Percentiles rank a stretch among this genome's conserved stretches.
Evolutionary conservation across 176 grass and related monocot genomes (phyloP).

Genomic region (Paspalum notatum): DNA sequence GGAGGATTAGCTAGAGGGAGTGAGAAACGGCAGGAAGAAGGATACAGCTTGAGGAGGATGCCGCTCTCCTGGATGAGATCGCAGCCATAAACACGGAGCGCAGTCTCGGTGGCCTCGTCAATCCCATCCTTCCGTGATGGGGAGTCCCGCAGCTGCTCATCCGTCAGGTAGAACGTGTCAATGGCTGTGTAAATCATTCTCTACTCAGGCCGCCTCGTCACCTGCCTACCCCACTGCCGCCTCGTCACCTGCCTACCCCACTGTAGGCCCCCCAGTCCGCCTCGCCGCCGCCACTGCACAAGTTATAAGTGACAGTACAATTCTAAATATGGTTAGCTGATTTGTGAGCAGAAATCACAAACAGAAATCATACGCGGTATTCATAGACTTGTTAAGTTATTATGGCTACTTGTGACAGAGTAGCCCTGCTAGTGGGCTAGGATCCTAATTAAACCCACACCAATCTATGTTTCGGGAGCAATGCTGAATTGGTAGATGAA

Average conservation of each 20-base stretch:
- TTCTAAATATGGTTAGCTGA: too few species aligned
- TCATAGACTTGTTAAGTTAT: too few species aligned
- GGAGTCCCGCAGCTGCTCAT: slow-evolving; percentile 74
- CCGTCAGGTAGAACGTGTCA: slow-evolving; percentile 91
- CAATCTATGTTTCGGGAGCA: too few species aligned
- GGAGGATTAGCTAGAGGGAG: not conserved
- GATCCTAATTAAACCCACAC: too few species aligned
- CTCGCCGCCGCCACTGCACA: not conserved
- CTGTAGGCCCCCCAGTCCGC: too few species aligned
- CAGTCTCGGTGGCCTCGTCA: slow-evolving; percentile 73
- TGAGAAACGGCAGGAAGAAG: slow-evolving; percentile 4
- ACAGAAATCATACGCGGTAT: too few species aligned
- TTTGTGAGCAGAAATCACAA: too few species aligned
- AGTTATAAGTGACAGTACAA: too few species aligned
- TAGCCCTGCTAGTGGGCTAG: too few species aligned
- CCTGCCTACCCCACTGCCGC: not conserved
- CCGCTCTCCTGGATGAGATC: slow-evolving; percentile 95
- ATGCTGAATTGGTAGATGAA: too few species aligned
- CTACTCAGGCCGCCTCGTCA: not conserved
- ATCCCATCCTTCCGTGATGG: slow-evolving; percentile 93
- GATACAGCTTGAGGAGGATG: slow-evolving; percentile 91
- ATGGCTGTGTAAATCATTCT: slow-evolving; percentile 91
- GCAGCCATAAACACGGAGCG: slow-evolving; percentile 79
- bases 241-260: not conserved
- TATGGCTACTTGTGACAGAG: too few species aligned